A percentile compares a stretch with the other conserved stretches of the same genome.
phyloP scores from a whole-genome alignment of 495 filamentous ascomycete genomes.

The Stereocaulon alpinum region DNA sequence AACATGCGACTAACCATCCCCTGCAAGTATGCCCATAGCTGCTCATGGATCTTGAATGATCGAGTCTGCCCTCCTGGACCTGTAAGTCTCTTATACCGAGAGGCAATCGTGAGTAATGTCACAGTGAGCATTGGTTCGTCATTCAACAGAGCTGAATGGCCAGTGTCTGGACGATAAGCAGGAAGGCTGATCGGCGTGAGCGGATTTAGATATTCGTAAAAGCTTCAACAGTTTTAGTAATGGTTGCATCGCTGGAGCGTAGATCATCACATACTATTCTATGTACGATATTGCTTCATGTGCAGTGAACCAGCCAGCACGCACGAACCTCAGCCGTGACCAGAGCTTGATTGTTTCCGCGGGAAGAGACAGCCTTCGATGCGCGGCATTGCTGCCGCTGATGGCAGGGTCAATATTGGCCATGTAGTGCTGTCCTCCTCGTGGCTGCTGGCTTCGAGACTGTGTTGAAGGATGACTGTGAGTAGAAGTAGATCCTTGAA shows the following conservation, averaged over 20 bases:
- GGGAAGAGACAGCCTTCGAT: background rate
- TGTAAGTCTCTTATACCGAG: constrained; percentile 67
- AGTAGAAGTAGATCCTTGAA: background rate
- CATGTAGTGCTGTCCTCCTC: constrained; percentile 21
- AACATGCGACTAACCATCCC: constrained; percentile 90
- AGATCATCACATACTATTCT: constrained; percentile 55
- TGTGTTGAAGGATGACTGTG: constrained; percentile 18
- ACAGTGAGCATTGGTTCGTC: constrained; percentile 89
- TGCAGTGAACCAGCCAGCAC: constrained; percentile 92
- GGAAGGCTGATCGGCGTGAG: constrained; percentile 86
- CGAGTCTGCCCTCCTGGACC: constrained; percentile 75
- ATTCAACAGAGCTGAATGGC: constrained; percentile 65
- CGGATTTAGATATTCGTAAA: constrained; percentile 79
- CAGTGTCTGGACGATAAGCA: constrained; percentile 62
- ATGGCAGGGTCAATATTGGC: constrained; percentile 19
- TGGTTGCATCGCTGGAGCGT: background rate
- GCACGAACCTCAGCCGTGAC: constrained; percentile 83
- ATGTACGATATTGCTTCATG: constrained; percentile 88
- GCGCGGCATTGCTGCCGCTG: constrained; percentile 14
- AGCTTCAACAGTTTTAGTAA: constrained; percentile 40
- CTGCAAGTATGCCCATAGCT: constrained; percentile 89
- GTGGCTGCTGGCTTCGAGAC: constrained; percentile 15
- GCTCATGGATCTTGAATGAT: constrained; percentile 84
- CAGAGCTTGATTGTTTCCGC: constrained; percentile 68
- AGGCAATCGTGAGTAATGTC: constrained; percentile 82